Conservation (phyloP, 2,329 filamentous ascomycete genomes). For the Xylariales sp. region DNA sequence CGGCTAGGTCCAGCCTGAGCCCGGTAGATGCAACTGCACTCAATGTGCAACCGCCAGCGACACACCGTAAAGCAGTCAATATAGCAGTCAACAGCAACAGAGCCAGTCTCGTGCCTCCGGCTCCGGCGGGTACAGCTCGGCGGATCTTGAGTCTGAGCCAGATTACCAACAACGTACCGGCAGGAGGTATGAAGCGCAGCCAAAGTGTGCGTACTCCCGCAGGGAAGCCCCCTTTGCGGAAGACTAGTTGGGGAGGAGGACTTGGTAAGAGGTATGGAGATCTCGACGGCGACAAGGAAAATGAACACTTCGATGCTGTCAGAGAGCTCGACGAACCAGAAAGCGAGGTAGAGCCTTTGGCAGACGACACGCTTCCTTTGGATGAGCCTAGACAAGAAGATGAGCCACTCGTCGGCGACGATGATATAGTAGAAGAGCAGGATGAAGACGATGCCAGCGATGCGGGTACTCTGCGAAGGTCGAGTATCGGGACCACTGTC, state of each 20-base stretch:
- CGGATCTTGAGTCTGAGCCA: slow-evolving; percentile 89
- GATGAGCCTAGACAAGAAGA: slow-evolving; percentile 2
- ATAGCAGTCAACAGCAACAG: slow-evolving; percentile 52
- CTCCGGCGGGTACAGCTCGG: slow-evolving; percentile 55
- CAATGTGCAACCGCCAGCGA: slow-evolving; percentile 16
- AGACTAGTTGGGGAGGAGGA: slow-evolving; percentile 60
- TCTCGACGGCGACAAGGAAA: slow-evolving; percentile 52
- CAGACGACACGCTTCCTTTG: background rate
- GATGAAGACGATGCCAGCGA: slow-evolving; percentile 44
- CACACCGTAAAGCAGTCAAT: slow-evolving; percentile 34
- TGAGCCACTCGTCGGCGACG: slow-evolving; percentile 24
- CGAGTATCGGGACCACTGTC: slow-evolving; percentile 44
- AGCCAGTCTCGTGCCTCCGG: slow-evolving; percentile 37
- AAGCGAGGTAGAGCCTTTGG: slow-evolving; percentile 14
- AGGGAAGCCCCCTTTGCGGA: slow-evolving; percentile 47
- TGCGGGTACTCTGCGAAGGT: slow-evolving; percentile 41
- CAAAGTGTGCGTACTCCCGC: slow-evolving; percentile 68
- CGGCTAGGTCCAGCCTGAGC: slow-evolving; percentile 34
- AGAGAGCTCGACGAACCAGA: slow-evolving; percentile 55
- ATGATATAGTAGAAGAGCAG: slow-evolving; percentile 12
- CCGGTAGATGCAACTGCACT: slow-evolving; percentile 18
- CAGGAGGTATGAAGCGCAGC: slow-evolving; percentile 66
- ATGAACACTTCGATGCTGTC: slow-evolving; percentile 41
- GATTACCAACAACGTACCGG: slow-evolving; percentile 71
- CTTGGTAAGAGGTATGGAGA: slow-evolving; percentile 44